These are phyloP conservation scores for Staphylotrichum longicolle DNA, from an alignment of 495 filamentous ascomycete genomes.

Conservation along the genomic window DNA sequence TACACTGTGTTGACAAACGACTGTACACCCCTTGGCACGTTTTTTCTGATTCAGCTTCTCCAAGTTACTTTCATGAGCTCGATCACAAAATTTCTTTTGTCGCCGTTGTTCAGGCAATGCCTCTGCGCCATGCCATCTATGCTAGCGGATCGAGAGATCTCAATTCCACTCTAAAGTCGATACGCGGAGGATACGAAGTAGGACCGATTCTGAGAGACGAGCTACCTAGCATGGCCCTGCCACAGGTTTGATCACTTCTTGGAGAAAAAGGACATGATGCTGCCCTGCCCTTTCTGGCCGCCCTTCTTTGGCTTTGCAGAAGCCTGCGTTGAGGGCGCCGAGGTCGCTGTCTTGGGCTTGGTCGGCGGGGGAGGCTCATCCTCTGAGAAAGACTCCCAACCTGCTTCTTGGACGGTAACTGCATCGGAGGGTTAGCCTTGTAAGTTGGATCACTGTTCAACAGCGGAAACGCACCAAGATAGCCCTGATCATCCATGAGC, in stretches of 20 bases:
- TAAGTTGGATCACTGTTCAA: neutral
- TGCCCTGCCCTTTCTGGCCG: slow-evolving; percentile 68
- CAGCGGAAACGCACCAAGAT: slow-evolving; percentile 63
- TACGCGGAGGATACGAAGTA: neutral
- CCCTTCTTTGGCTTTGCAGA: slow-evolving; percentile 56
- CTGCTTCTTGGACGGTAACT: slow-evolving; percentile 87
- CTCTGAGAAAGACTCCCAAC: slow-evolving; percentile 95
- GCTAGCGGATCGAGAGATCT: no score
- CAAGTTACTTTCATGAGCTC: no score
- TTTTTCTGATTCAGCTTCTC: no score
- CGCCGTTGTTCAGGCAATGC: no score
- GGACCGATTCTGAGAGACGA: neutral
- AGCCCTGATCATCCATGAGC: slow-evolving; percentile 88
- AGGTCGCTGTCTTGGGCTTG: slow-evolving; percentile 46
- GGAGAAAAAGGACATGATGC: slow-evolving; percentile 90
- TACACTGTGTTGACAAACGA: no score
- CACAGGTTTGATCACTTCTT: slow-evolving; percentile 59
- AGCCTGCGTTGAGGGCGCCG: slow-evolving; percentile 26
- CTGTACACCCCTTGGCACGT: no score
- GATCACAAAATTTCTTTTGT: no score
- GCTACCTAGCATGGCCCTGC: neutral
- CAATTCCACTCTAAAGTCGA: neutral
- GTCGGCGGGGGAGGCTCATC: slow-evolving; percentile 62
- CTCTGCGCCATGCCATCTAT: no score
- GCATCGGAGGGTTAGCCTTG: slow-evolving; percentile 21